Conservation (phyloP, 2,329 filamentous ascomycete genomes). For the Ambrosiella beaveri region DNA sequence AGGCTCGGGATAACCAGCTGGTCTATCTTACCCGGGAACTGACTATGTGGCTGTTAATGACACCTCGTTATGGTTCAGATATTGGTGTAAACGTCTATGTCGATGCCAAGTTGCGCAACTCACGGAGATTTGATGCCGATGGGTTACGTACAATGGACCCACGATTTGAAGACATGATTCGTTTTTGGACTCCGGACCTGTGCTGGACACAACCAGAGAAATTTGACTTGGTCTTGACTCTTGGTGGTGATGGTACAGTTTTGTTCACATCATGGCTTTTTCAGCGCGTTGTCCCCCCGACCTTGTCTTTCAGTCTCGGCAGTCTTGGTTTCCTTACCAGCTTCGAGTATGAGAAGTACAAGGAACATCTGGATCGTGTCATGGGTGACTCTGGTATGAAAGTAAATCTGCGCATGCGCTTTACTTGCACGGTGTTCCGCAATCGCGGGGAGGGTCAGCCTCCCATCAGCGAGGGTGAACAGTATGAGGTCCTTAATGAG, state of each 20-base stretch:
- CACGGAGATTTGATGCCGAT: conserved; percentile 68
- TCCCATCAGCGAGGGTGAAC: conserved; percentile 64
- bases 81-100: conserved; percentile 95
- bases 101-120: conserved; percentile 81
- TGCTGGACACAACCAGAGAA: conserved; percentile 89
- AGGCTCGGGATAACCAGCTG: conserved; percentile 85
- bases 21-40: conserved; percentile 80
- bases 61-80: conserved; percentile 74
- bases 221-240: conserved; percentile 82
- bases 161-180: conserved; percentile 66
- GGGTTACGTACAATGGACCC: conserved; percentile 56
- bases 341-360: conserved; percentile 77
- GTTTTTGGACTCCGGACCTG: conserved; percentile 90
- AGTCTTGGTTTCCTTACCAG: conserved; percentile 78
- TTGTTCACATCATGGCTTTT: conserved; percentile 87
- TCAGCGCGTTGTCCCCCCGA: conserved; percentile 70
- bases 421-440: conserved; percentile 93
- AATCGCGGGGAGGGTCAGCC: conserved; percentile 37
- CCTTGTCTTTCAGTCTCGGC: conserved; percentile 68
- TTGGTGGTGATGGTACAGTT: conserved; percentile 75
- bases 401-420: conserved; percentile 94
- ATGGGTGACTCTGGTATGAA: conserved; percentile 95
- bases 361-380: conserved; percentile 66
- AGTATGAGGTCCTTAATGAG: conserved; percentile 96
- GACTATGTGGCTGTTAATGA: conserved; percentile 71